Percentiles rank a stretch among this genome's conserved stretches.
These are phyloP conservation scores for Spongispora temasekensis DNA, from an alignment of 1,284 basidiomycete genomes.

Conservation along the genomic window DNA sequence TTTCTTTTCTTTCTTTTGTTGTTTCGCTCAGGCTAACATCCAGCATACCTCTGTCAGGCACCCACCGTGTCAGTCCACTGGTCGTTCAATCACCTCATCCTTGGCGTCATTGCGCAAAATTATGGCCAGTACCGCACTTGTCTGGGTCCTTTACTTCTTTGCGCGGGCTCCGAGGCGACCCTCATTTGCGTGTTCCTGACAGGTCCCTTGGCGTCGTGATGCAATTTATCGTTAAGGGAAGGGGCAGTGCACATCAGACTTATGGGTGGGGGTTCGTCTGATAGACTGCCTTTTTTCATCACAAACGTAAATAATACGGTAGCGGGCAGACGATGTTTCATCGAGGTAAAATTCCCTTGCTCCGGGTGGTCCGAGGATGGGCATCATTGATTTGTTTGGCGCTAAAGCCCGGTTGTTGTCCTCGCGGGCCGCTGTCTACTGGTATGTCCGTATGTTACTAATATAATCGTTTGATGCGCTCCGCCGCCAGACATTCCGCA, in stretches of 20 bases:
- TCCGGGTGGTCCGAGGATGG: background rate
- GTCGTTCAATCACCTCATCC: slow-evolving; percentile 30
- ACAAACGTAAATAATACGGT: slow-evolving; percentile 15
- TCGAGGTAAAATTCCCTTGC: background rate
- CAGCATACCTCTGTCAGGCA: slow-evolving; percentile 10
- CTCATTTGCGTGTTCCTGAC: slow-evolving; percentile 27
- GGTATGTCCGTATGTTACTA: slow-evolving; percentile 14
- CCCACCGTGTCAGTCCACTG: slow-evolving; percentile 15
- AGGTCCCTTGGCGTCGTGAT: slow-evolving; percentile 26
- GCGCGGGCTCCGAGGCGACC: slow-evolving; percentile 37
- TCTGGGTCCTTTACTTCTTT: slow-evolving; percentile 8
- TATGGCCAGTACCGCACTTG: slow-evolving; percentile 1
- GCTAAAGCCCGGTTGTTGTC: background rate
- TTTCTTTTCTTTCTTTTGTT: background rate
- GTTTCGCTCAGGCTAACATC: slow-evolving; percentile 9
- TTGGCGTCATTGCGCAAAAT: slow-evolving; percentile 14
- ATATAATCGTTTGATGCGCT: slow-evolving; percentile 7
- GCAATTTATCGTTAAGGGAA: slow-evolving; percentile 19
- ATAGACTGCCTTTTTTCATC: background rate
- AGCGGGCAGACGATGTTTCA: background rate
- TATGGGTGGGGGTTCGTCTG: background rate
- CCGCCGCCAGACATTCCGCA: slow-evolving; percentile 5
- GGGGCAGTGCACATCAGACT: slow-evolving; percentile 19
- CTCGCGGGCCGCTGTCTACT: background rate
- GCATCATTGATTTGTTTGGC: background rate